Base-by-base conservation (phyloP, 108 stramenopile species). In the Fistulifera solaris region DNA sequence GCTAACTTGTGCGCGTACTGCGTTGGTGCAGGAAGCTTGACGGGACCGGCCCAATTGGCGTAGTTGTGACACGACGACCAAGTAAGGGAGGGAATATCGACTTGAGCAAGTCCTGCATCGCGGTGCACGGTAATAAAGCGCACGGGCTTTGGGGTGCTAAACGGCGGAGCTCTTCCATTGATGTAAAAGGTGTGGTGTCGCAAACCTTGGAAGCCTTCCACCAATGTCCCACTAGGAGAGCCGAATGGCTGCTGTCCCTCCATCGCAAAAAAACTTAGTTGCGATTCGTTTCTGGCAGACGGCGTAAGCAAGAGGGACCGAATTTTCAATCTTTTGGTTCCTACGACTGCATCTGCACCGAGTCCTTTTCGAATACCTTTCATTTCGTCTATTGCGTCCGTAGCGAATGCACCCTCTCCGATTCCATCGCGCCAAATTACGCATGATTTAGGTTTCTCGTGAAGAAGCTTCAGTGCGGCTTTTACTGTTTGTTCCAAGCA, bases 401-500 rank as follows among this genome's bases (percentile, higher is more conserved):
- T 49, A 12, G 54, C 61, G 42, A 82, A 65, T 5, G 73, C 66
- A 41, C 73, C 67, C 7, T 77, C 74, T 16, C 76, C 81, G 41
- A 82, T 76, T 2, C 81, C 81, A 58, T 82, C 81, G 40, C 76
- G 81, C 81, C 76, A 82, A 14, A 82, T 67, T 25, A 77, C 61
- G 45, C 76, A 77, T 13, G 76, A 82, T 27, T 41, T 63, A 0
- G 81, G 81, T 7, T 42, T 13, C 8, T 75, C 73, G 3, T 75
- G 68, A 1, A 82, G 52, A 18, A 65, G 58, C 23, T 51, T 67
- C 42, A 82, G 35, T 14, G 81, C 81, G 56, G 61, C 65, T 21
- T 62, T 45, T n/a, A 82, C 48, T 2, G 73, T 63, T 10, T 54
- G 45, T 46, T 75, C 61, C 40, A 77, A 65, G 12, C 64, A 65